Percentiles rank a stretch among this genome's conserved stretches.
Evolutionary conservation across 2,329 filamentous ascomycete species (phyloP).

Genomic region (Karstenula rhodostoma): DNA sequence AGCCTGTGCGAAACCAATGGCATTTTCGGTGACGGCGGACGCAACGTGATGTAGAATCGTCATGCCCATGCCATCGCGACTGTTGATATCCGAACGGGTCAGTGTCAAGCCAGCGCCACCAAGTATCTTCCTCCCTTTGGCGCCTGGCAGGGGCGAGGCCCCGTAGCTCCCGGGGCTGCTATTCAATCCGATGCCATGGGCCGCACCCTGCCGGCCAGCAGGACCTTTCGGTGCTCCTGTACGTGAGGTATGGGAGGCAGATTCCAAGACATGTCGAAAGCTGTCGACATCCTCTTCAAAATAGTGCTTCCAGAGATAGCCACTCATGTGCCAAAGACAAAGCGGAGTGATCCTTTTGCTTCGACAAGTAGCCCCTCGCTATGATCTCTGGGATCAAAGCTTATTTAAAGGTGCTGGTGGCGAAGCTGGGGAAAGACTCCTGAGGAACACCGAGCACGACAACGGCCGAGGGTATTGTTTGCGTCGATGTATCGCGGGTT

Average conservation of each 20-base stretch:
- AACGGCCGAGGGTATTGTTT: conserved; percentile 34
- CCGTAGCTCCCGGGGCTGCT: conserved; percentile 58
- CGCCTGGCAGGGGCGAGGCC: conserved; percentile 54
- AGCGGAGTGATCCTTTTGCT: conserved; percentile 56
- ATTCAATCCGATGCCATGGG: conserved; percentile 44
- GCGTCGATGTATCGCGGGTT: conserved; percentile 22
- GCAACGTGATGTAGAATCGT: conserved; percentile 86
- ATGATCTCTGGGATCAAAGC: conserved; percentile 89
- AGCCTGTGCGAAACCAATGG: conserved; percentile 77
- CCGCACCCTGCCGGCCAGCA: conserved; percentile 43
- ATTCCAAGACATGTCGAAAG: conserved; percentile 88
- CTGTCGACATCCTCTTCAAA: conserved; percentile 97
- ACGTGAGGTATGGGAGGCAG: conserved; percentile 68
- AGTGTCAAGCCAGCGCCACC: conserved; percentile 49
- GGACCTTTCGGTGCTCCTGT: conserved; percentile 61
- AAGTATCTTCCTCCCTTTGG: conserved; percentile 44
- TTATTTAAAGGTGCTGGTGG: conserved; percentile 79
- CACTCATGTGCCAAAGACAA: conserved; percentile 77
- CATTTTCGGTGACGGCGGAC: conserved; percentile 74
- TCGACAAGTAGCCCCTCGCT: conserved; percentile 80
- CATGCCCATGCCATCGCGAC: conserved; percentile 80
- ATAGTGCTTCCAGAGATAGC: conserved; percentile 94
- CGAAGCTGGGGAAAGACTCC: conserved; percentile 59
- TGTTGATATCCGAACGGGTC: conserved; percentile 78
- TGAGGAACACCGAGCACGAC: conserved; percentile 31